A percentile compares a stretch with the other conserved stretches of the same genome.
phyloP scores from a whole-genome alignment of 768 basidiomycete genomes.

The Lactarius sanguifluus region DNA sequence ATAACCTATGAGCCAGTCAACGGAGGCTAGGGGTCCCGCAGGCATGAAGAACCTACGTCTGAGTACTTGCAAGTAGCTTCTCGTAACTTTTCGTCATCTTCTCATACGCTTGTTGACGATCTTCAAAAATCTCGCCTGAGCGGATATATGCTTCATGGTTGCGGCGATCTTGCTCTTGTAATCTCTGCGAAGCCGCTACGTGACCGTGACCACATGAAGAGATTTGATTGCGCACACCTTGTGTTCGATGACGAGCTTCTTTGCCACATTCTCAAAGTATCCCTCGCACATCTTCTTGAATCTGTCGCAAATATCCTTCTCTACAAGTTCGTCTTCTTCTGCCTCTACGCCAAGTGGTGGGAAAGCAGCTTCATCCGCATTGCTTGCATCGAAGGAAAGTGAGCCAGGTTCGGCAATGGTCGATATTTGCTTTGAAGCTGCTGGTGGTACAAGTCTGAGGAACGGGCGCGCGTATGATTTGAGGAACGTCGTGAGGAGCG shows the following conservation, averaged over 20 bases:
- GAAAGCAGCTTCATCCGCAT: slow-evolving; percentile 40
- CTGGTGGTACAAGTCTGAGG: slow-evolving; percentile 67
- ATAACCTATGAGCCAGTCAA: slow-evolving; percentile 53
- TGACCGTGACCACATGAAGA: slow-evolving; percentile 1
- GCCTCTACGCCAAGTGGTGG: slow-evolving; percentile 34
- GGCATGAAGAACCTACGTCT: slow-evolving; percentile 55
- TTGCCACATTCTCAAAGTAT: slow-evolving; percentile 89
- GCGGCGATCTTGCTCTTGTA: slow-evolving; percentile 94
- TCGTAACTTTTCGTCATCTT: slow-evolving; percentile 98
- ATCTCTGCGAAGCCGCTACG: slow-evolving; percentile 50
- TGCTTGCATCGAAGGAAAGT: slow-evolving; percentile 42
- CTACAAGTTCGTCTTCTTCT: slow-evolving; percentile 75
- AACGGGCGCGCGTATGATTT: slow-evolving; percentile 90
- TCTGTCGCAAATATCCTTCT: slow-evolving; percentile 80
- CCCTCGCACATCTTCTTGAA: slow-evolving; percentile 92
- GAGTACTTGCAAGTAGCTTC: slow-evolving; percentile 83
- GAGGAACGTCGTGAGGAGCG: slow-evolving; percentile 87
- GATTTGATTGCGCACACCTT: slow-evolving; percentile 50
- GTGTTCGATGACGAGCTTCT: slow-evolving; percentile 90
- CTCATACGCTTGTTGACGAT: slow-evolving; percentile 97
- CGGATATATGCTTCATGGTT: slow-evolving; percentile 99
- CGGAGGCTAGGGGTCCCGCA: neutral
- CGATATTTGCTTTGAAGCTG: slow-evolving; percentile 58
- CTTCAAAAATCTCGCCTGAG: slow-evolving; percentile 98
- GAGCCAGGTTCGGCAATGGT: slow-evolving; percentile 55